Evolutionary conservation across 495 filamentous ascomycete species (phyloP).

Genomic region (Tetracladium setigerum): DNA sequence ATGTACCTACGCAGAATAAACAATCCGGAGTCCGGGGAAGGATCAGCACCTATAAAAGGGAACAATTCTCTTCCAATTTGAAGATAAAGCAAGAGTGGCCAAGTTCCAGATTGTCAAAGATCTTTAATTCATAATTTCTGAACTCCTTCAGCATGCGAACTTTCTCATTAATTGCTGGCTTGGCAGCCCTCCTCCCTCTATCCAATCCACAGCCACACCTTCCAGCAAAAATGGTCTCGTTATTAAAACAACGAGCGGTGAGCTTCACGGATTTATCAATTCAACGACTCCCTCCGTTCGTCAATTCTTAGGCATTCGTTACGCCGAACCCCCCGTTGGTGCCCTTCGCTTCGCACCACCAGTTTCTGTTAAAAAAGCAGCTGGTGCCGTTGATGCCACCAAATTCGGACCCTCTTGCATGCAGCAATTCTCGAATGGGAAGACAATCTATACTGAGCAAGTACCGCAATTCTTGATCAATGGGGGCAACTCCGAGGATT

Average conservation of each 20-base stretch:
- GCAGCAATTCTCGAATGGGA: constrained; percentile 30
- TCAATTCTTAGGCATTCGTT: constrained; percentile 57
- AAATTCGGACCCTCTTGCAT: constrained; percentile 39
- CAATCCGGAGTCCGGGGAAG: too few species aligned
- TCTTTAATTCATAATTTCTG: too few species aligned
- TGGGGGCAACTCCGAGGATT: constrained; percentile 46
- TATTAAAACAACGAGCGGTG: constrained; percentile 25
- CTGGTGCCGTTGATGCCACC: constrained; percentile 35
- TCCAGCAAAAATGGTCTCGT: too few species aligned
- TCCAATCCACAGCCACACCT: too few species aligned
- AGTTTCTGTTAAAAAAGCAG: constrained; percentile 36
- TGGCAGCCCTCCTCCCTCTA: too few species aligned
- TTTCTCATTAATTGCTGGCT: too few species aligned
- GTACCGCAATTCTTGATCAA: constrained; percentile 36
- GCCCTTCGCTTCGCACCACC: constrained; percentile 49
- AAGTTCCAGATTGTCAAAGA: too few species aligned
- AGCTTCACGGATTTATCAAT: constrained; percentile 29
- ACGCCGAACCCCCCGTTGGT: constrained; percentile 51
- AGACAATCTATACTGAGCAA: constrained; percentile 26
- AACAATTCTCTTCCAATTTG: too few species aligned
- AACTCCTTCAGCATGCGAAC: too few species aligned
- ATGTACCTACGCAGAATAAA: too few species aligned
- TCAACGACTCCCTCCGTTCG: constrained; percentile 27
- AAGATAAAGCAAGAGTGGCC: too few species aligned
- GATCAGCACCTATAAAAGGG: too few species aligned